Percentiles rank a stretch among this genome's conserved stretches.
Evolutionary conservation across 2,329 filamentous ascomycete genomes (phyloP).

Genomic region (Rugonectria rugulosa): DNA sequence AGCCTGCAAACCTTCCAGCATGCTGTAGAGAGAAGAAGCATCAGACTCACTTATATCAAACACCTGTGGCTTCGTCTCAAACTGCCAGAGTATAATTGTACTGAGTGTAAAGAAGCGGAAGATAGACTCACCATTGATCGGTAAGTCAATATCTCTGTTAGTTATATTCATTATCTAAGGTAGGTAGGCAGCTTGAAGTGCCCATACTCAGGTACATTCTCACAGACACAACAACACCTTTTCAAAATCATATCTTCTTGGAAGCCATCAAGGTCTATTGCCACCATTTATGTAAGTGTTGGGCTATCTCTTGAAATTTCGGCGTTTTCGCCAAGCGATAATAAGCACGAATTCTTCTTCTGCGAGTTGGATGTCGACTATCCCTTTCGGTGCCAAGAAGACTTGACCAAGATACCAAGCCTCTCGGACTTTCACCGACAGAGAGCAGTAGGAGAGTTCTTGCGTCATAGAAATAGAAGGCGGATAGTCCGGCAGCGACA

Average conservation of each 20-base stretch:
- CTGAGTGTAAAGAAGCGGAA: background rate
- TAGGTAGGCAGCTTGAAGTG: too few relatives aligned
- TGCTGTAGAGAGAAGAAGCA: background rate
- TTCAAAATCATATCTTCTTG: too few relatives aligned
- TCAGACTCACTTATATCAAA: background rate
- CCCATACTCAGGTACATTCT: too few relatives aligned
- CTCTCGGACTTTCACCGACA: background rate
- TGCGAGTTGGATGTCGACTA: slow-evolving; percentile 4
- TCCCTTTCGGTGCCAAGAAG: slow-evolving; percentile 8
- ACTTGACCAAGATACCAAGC: background rate
- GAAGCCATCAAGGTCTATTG: too few relatives aligned
- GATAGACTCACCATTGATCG: background rate
- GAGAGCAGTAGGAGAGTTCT: background rate
- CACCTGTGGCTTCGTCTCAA: background rate
- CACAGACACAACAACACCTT: too few relatives aligned
- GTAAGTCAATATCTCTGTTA: too few relatives aligned
- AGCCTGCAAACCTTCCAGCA: background rate
- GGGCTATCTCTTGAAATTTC: slow-evolving; percentile 13
- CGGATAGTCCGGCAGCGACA: rapidly evolving
- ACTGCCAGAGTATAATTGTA: background rate
- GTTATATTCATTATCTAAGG: too few relatives aligned
- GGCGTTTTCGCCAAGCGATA: slow-evolving; percentile 21
- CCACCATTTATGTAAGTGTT: background rate
- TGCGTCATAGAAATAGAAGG: background rate
- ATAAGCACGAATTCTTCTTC: background rate